Base-by-base conservation (phyloP, 768 basidiomycete genomes). In the Clitopilus hobsonii region DNA sequence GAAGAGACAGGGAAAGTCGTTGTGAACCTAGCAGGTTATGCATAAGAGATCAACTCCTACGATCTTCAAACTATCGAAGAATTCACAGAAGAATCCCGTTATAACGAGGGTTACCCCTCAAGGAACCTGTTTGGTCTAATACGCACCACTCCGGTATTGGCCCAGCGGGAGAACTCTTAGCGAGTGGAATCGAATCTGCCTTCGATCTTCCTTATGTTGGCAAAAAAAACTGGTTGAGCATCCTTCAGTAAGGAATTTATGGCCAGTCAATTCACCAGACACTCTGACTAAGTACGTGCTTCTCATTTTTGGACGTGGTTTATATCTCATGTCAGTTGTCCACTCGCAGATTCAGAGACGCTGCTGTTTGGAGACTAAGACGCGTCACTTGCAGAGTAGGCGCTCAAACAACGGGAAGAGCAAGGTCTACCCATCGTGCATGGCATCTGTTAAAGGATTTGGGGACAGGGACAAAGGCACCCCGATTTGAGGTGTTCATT, bases 91-190 rank as follows among this genome's bases (percentile, higher is more conserved):
- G 69, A 72, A 41, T 79, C 73, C 55, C 66, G 72, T 2, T 78
- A 65, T 57, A 75, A 74, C 56, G 28, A 63, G 13, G 80, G 80
- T 59, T 66, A 67, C 54, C 78, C 79, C 56, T 69, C 71, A 23
- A 79, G 80, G 13, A 64, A 60, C 8, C 69, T 70, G 0, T 53
- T 77, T 6, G 79, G 79, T 3, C 50, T 77, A n/a, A n/a, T n/a
- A n/a, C n/a, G n/a, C n/a, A n/a, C n/a, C 57, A 60, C 11, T 69
- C 68, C 5, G 68, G 68, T 30, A 66, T 71, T 38, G 69, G 69
- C 2, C 56, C 65, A 24, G 16, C 52, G 1, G 23, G 32, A 11
- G 60, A 58, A 22, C 60, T 67, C 6, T 13, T 28, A 18, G 45
- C 41, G 4, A 18, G 57, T 14, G 57, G 58, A 1, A 60, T 69